Conservation (phyloP, 257 asterid species). For the Solanum sejunctum region DNA sequence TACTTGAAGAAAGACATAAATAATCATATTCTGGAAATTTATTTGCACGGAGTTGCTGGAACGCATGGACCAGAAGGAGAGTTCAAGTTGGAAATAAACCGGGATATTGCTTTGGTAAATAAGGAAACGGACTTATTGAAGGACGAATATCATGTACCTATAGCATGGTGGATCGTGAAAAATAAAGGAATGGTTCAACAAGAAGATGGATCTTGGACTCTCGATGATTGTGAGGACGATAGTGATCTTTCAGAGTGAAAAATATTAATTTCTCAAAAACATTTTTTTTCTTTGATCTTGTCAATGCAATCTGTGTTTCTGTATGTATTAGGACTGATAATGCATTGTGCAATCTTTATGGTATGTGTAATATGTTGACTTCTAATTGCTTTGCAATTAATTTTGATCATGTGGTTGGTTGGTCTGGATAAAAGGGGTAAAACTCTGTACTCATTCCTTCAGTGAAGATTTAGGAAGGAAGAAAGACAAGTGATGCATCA, state of each 20-base stretch:
- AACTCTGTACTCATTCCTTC: neutral
- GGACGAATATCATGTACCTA: slow-evolving; percentile 18
- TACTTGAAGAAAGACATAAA: slow-evolving; percentile 16
- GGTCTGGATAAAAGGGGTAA: neutral
- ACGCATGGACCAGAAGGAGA: slow-evolving; percentile 15
- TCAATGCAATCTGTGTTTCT: neutral
- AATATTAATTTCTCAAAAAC: neutral
- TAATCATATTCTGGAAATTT: slow-evolving; percentile 42
- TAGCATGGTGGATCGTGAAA: slow-evolving; percentile 29
- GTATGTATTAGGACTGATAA: neutral
- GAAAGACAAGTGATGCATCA: neutral
- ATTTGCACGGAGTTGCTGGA: slow-evolving; percentile 36
- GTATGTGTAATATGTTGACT: neutral
- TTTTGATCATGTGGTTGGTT: neutral
- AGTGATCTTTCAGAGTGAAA: neutral
- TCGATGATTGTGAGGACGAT: slow-evolving; percentile 18
- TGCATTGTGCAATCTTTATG: neutral
- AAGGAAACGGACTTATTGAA: slow-evolving; percentile 16
- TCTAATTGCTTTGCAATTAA: neutral
- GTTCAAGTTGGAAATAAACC: slow-evolving; percentile 5
- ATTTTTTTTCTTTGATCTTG: neutral
- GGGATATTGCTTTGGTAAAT: slow-evolving; percentile 30
- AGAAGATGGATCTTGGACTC: slow-evolving; percentile 17
- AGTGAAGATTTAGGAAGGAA: neutral
- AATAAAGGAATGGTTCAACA: slow-evolving; percentile 34